Conservation (phyloP, 2,329 filamentous ascomycete species). For the Aspergillus fijiensis region DNA sequence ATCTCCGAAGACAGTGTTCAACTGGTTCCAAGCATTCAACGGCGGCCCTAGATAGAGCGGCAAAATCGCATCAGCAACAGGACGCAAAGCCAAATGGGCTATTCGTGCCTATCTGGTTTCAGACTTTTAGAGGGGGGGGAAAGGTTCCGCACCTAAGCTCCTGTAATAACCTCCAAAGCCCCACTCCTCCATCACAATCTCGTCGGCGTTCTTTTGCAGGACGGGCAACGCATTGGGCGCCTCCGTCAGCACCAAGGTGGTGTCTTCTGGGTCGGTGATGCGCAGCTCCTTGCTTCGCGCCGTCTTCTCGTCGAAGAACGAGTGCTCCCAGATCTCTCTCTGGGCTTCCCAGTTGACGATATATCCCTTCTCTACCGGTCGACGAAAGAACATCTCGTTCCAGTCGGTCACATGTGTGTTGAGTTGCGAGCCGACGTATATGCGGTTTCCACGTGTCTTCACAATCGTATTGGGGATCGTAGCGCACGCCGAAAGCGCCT, state of each 20-base stretch:
- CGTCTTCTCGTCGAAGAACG: constrained; percentile 73
- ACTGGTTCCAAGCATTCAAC: constrained; percentile 79
- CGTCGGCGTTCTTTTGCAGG: constrained; percentile 86
- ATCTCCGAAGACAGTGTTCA: constrained; percentile 67
- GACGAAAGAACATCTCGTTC: constrained; percentile 80
- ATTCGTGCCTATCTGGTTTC: neutral
- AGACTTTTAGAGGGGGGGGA: constrained; percentile 7
- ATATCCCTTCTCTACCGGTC: constrained; percentile 91
- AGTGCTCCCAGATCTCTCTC: constrained; percentile 91
- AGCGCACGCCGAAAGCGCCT: constrained; percentile 53
- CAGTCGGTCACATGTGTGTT: constrained; percentile 75
- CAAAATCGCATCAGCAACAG: neutral
- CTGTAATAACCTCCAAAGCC: constrained; percentile 85
- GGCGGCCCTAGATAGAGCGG: constrained; percentile 60
- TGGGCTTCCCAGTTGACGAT: constrained; percentile 96
- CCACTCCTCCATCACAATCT: constrained; percentile 97
- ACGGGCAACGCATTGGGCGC: constrained; percentile 78
- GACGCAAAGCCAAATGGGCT: neutral
- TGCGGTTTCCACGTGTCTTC: constrained; percentile 73
- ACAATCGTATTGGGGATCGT: constrained; percentile 87
- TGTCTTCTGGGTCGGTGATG: constrained; percentile 67
- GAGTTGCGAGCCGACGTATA: constrained; percentile 78
- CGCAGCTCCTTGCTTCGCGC: constrained; percentile 49
- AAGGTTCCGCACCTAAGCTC: constrained; percentile 59
- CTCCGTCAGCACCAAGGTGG: constrained; percentile 82